Percentiles rank a stretch among this genome's conserved stretches.
phyloP scores from a whole-genome alignment of 495 filamentous ascomycete species.

The Cenococcum geophilum region DNA sequence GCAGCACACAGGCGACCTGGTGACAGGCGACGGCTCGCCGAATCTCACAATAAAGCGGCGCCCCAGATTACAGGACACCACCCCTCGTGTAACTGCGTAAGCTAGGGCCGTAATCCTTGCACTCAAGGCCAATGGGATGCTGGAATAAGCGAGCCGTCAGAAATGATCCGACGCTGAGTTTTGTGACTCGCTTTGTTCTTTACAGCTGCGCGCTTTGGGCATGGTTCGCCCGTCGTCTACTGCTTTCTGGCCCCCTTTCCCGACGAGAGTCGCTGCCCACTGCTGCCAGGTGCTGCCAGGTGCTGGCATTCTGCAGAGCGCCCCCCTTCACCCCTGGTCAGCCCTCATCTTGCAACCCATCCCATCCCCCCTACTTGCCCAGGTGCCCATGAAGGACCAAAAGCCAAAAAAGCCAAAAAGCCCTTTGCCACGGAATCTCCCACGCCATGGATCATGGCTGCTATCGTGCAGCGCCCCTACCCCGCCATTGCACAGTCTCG shows the following conservation, averaged over 20 bases:
- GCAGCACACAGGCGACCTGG: no score
- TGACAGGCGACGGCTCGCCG: not conserved
- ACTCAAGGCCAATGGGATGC: slow-evolving; percentile 11
- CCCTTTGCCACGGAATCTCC: slow-evolving; percentile 1
- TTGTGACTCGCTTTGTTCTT: slow-evolving; percentile 20
- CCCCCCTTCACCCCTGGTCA: not conserved
- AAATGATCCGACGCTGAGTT: slow-evolving; percentile 19
- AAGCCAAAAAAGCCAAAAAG: slow-evolving; percentile 7
- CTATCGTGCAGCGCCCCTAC: slow-evolving; percentile 1
- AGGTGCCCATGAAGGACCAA: not conserved
- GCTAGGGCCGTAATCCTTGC: slow-evolving; percentile 8
- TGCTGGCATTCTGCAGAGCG: no score
- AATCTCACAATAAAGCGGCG: not conserved
- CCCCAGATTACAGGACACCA: slow-evolving; percentile 17
- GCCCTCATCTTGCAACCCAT: not conserved
- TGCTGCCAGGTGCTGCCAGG: no score
- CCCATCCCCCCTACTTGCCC: not conserved
- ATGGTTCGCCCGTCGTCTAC: slow-evolving; percentile 2
- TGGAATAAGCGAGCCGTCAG: slow-evolving; percentile 20
- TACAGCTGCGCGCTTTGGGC: slow-evolving; percentile 18
- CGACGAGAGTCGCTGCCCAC: no score
- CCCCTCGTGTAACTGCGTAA: slow-evolving; percentile 22
- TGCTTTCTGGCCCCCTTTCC: not conserved
- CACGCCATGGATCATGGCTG: not conserved
- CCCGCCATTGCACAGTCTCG: not conserved